Base-by-base conservation (phyloP, 148 eudicot species). In the Polygonum aviculare region DNA sequence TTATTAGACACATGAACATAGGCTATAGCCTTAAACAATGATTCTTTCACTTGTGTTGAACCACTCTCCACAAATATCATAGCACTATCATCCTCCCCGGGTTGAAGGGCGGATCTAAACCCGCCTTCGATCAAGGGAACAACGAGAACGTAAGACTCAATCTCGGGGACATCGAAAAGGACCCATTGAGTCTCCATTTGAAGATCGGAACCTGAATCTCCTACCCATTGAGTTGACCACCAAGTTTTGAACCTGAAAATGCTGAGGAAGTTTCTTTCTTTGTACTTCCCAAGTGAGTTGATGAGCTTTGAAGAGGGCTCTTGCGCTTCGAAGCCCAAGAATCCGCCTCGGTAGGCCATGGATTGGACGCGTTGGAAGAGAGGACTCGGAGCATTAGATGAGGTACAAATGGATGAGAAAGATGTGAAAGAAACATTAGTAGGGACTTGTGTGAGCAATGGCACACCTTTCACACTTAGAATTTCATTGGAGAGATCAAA, bases 221-320 rank as follows among this genome's bases (percentile, higher is more conserved):
- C 94, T 1, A 85, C 87, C 94, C 94, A 90, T 39, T 88, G 94
- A 16, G 94, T 90, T 51, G 91, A 85, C 91, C 94, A 90, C 94
- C 90, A 90, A 2, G 91, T 86, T 72, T 90, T 90, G 83, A 90
- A 90, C 77, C 94, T 75, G 79, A 90, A 90, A 3, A 90, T 85
- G 84, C 94, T 90, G 0, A 90, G 80, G 49, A 90, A 90, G 67
- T 80, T 79, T 74, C 90, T 80, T n/a, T 77, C 82, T 39, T 26
- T 77, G 75, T 88, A 83, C 31, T 79, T 87, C 2, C 92, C 95
- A 7, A 90, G 62, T 60, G 92, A 87, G 72, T 86, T 88, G 22
- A 75, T 72, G 12, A 85, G 74, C 65, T 78, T 77, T 39, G 86
- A 79, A 0, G 90, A 81, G n/a, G 88, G 76, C 36, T 80, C 81